Evolutionary conservation across 305 asterid genomes (phyloP), one percentile per base, ranked within the genome.

Genomic region (Striga hermonthica): DNA sequence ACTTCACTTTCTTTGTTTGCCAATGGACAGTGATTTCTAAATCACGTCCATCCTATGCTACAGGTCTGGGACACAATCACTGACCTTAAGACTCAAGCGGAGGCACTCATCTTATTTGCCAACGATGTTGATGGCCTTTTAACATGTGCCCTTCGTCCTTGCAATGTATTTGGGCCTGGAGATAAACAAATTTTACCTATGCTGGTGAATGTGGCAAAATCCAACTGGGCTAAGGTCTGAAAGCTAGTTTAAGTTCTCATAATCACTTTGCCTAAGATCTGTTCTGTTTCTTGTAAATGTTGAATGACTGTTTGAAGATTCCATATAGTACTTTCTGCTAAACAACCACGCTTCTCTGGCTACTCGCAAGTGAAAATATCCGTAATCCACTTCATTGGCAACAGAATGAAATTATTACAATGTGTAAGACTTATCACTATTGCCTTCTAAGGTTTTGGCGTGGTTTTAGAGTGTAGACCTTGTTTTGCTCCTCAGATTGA

Each of bases 1-100:
- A 48, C 60, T 65, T 72, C 48, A 60, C 75, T 64, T 67, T 28
- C 60, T 62, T 62, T 61, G 54, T 60, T 53, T 63, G 55, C 53
- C 52, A n/a, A n/a, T n/a, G n/a, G n/a, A n/a, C n/a, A 43, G 39
- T 60, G 61, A 36, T 36, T 34, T 39, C 72, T 61, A 14, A 50
- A 66, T 44, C 62, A 60, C 53, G 34, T 66, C 62, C 41, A 68
- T 65, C 48, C 67, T 56, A 6, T 68, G 38, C 67, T 75, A 59
- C 88, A 90, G 97, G 78, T 78, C 52, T 80, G 82, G 84, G 86
- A 79, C 86, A 71, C 79, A 81, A 72, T 83, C 74, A 74, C 89
- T 71, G 97, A 90, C 71, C 87, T 90, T 36, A 86, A 85, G 79
- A 81, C 95, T 62, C 97, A 90, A 79, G 95, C 93, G 14, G 97